Percentiles rank a stretch among this genome's conserved stretches.
Evolutionary conservation across 352 stramenopile species (phyloP).

Genomic region (Phytopythium cucurbitacearum): DNA sequence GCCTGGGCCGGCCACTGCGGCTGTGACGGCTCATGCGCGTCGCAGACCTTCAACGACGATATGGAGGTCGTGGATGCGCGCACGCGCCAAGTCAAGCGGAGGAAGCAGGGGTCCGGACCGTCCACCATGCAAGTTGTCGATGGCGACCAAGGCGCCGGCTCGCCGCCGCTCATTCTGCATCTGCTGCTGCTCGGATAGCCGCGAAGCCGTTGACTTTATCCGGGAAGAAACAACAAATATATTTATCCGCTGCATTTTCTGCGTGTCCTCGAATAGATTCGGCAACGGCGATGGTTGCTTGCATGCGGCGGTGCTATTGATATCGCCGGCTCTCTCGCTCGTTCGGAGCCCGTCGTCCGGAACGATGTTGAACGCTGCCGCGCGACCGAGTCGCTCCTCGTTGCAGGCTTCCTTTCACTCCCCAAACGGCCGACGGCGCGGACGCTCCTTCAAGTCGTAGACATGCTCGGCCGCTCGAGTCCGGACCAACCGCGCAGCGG

Average conservation of each 20-base stretch:
- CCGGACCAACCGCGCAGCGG: too few species aligned
- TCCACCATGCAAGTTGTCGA: background rate
- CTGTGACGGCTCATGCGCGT: slow-evolving; percentile 17
- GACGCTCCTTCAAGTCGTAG: too few species aligned
- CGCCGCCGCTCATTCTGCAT: slow-evolving; percentile 4
- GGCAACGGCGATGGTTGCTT: too few species aligned
- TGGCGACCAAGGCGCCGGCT: background rate
- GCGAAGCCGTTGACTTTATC: background rate
- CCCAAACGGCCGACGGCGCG: too few species aligned
- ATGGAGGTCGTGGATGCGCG: slow-evolving; percentile 18
- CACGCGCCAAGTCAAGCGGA: slow-evolving; percentile 3
- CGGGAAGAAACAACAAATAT: background rate
- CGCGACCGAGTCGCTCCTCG: too few species aligned
- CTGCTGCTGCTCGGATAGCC: slow-evolving; percentile 7
- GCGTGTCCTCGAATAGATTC: too few species aligned
- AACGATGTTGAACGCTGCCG: too few species aligned
- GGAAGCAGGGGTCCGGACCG: background rate
- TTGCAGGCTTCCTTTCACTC: too few species aligned
- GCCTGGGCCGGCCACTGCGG: slow-evolving; percentile 17
- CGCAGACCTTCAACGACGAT: slow-evolving; percentile 18
- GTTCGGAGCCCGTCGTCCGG: too few species aligned
- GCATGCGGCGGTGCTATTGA: too few species aligned
- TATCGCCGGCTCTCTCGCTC: too few species aligned
- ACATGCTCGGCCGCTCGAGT: too few species aligned
- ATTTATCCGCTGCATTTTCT: background rate